Conservation (phyloP, 2,329 filamentous ascomycete species). For the Fusarium coicis region DNA sequence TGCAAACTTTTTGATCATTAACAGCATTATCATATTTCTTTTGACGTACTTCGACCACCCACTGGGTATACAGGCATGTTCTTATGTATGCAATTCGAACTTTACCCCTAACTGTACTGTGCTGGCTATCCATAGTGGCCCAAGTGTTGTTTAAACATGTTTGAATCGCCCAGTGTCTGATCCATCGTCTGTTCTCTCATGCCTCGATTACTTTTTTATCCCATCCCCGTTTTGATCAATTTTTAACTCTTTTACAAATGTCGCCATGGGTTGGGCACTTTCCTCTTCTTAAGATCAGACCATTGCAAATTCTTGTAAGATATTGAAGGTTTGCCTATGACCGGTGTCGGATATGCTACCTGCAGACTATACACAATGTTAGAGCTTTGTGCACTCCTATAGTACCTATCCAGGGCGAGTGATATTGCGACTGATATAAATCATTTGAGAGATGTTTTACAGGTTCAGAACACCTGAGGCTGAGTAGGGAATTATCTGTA, state of each 20-base stretch:
- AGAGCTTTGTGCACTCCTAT: background rate
- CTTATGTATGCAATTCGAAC: background rate
- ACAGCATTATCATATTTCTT: background rate
- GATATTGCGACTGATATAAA: background rate
- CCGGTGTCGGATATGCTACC: background rate
- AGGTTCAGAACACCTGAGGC: background rate
- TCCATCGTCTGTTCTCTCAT: slow-evolving; percentile 29
- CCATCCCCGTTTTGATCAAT: background rate
- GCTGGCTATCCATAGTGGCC: slow-evolving; percentile 5
- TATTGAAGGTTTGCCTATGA: background rate
- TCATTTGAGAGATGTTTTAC: background rate
- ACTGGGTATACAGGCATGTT: background rate
- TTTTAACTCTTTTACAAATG: background rate
- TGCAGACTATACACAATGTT: background rate
- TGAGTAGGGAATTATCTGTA: slow-evolving; percentile 5
- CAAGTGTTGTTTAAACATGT: slow-evolving; percentile 22
- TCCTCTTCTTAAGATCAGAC: background rate
- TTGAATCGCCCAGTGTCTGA: slow-evolving; percentile 34
- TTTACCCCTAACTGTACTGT: background rate
- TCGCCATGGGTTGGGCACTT: background rate
- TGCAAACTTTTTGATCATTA: background rate
- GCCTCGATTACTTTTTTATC: slow-evolving; percentile 3
- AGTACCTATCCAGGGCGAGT: background rate
- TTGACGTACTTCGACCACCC: background rate
- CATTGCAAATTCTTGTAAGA: background rate